These are phyloP conservation scores for Euphorbia lathyris DNA, from an alignment of 345 rosid species.

Conservation along the genomic window DNA sequence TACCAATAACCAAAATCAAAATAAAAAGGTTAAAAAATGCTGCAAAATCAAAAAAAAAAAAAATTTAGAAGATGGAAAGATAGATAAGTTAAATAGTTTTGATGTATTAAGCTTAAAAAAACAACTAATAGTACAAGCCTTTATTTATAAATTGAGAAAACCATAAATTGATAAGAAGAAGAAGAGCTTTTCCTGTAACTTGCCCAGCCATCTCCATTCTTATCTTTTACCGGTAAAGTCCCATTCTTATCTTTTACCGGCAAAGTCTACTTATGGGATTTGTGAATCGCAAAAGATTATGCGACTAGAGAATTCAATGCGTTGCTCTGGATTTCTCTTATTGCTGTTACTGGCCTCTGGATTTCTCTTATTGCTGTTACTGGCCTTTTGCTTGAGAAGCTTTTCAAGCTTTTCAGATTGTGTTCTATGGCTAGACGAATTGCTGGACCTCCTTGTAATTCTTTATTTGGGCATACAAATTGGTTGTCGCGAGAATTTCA, in stretches of 20 bases:
- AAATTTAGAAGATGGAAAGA: no score
- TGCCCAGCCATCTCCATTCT: background rate
- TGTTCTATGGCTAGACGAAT: constrained; percentile 42
- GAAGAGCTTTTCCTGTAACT: background rate
- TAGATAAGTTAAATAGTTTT: no score
- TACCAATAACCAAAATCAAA: no score
- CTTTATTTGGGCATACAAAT: constrained; percentile 45
- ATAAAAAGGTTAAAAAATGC: no score
- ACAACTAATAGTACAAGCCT: no score
- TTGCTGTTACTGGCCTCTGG: no score
- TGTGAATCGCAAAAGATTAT: constrained; percentile 26
- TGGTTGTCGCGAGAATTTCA: constrained; percentile 37
- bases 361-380: no score
- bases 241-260: background rate
- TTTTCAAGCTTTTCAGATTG: constrained; percentile 34
- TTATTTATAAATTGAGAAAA: no score
- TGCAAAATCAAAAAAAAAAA: no score
- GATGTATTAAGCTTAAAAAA: no score
- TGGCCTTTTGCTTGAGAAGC: constrained; percentile 26
- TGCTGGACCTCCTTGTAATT: constrained; percentile 52
- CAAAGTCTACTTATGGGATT: background rate
- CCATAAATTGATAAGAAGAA: no score
- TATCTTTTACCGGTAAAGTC: no score
- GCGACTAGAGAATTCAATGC: constrained; percentile 54
- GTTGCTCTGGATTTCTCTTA: constrained; percentile 53